Conservation (phyloP, 225 moss, liverwort and hornwort species). For the Ulota crispa region DNA sequence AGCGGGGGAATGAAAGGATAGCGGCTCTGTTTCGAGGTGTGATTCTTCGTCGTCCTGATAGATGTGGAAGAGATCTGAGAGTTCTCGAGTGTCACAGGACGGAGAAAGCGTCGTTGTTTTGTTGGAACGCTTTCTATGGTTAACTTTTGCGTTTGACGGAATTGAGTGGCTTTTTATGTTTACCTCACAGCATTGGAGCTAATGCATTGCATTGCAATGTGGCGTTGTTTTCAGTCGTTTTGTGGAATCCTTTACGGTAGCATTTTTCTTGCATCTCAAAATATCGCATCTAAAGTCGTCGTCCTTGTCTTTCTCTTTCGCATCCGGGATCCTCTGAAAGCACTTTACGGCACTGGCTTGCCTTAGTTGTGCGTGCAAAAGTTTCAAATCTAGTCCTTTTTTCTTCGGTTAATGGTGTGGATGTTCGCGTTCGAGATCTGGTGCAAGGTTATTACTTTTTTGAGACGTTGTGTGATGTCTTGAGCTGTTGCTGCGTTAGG, state of each 20-base stretch:
- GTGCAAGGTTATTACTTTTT: neutral
- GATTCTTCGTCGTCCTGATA: neutral
- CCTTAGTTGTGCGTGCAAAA: neutral
- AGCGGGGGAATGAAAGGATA: neutral
- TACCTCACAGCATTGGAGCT: constrained; percentile 14
- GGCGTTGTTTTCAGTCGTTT: neutral
- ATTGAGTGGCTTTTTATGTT: constrained; percentile 10
- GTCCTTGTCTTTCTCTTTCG: neutral
- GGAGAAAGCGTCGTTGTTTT: neutral
- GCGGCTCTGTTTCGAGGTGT: neutral
- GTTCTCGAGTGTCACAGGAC: neutral
- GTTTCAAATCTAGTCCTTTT: constrained; percentile 9
- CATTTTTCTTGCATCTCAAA: neutral
- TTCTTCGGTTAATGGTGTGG: neutral
- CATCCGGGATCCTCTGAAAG: neutral
- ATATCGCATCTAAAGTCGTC: constrained; percentile 28
- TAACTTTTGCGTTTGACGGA: neutral
- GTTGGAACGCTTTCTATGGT: neutral
- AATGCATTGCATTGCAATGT: constrained; percentile 11
- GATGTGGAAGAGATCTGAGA: neutral
- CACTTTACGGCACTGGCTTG: neutral
- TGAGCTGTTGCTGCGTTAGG: neutral
- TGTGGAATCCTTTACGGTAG: neutral
- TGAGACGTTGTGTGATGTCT: neutral
- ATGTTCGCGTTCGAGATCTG: constrained; percentile 7